These are phyloP conservation scores for Juglanconis oblonga DNA, from an alignment of 2,329 filamentous ascomycete genomes.

Conservation along the genomic window DNA sequence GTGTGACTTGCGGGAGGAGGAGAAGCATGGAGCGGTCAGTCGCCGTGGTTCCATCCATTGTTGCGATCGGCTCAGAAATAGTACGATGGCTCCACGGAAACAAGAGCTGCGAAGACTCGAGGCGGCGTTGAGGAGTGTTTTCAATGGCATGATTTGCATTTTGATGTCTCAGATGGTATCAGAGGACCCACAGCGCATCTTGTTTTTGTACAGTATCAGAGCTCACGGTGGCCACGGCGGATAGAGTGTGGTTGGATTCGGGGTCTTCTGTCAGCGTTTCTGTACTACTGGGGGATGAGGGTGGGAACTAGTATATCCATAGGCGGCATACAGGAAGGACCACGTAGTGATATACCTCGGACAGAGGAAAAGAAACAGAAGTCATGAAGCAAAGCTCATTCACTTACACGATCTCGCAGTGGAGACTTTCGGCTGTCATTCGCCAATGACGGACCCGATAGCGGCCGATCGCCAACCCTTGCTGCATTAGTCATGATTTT, in stretches of 20 bases:
- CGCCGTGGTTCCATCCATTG: neutral
- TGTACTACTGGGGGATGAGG: neutral
- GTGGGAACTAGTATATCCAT: neutral
- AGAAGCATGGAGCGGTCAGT: neutral
- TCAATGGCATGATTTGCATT: neutral
- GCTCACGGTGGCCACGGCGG: neutral
- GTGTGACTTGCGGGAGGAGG: neutral
- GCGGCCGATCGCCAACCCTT: neutral
- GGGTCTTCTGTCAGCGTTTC: neutral
- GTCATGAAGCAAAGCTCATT: neutral
- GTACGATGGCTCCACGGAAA: neutral
- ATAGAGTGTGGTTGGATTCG: neutral
- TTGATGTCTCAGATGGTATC: slow-evolving; percentile 1
- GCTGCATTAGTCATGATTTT: slow-evolving; percentile 18
- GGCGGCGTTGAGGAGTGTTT: neutral
- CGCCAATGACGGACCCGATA: neutral
- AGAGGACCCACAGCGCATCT: slow-evolving; percentile 4
- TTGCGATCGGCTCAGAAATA: neutral
- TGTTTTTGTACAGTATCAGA: neutral
- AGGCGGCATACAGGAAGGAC: neutral
- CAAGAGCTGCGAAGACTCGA: neutral
- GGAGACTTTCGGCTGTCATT: neutral
- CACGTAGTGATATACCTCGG: neutral
- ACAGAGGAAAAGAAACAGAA: neutral
- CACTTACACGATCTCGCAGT: neutral